These are phyloP conservation scores for Ceratobasidium theobromae DNA, from an alignment of 1,284 basidiomycete genomes.

Conservation along the genomic window DNA sequence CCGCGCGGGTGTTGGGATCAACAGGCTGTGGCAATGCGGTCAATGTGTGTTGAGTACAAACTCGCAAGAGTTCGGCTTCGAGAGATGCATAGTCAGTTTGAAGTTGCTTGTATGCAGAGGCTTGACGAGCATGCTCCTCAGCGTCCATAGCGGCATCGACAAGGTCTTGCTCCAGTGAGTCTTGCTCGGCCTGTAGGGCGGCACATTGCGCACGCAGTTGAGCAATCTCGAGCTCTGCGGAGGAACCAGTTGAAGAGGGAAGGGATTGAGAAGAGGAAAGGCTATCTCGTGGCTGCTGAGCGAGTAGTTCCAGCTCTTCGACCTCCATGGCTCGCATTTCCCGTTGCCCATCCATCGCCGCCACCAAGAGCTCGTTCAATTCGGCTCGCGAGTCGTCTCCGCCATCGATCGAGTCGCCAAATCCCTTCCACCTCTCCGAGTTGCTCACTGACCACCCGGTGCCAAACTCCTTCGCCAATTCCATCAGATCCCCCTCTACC, in stretches of 20 bases:
- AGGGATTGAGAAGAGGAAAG: no score
- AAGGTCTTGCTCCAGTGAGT: slow-evolving; percentile 23
- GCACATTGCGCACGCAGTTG: slow-evolving; percentile 15
- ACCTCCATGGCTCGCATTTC: slow-evolving; percentile 2
- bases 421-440: background rate
- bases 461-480: slow-evolving; percentile 7
- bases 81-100: background rate
- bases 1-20: background rate
- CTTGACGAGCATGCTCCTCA: slow-evolving; percentile 6
- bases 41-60: background rate
- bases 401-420: background rate
- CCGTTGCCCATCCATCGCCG: background rate
- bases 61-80: slow-evolving; percentile 5
- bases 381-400: background rate
- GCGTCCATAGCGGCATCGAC: slow-evolving; percentile 26
- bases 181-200: slow-evolving; percentile 19
- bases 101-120: background rate
- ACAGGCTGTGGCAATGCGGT: no score
- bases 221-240: background rate
- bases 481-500: background rate
- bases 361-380: background rate
- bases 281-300: no score
- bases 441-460: background rate
- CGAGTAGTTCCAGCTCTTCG: background rate
- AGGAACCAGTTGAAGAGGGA: background rate